Percentiles rank a stretch among this genome's conserved stretches.
Conservation (phyloP, 768 basidiomycete species). For the Strobilomyces echinocephalus region DNA sequence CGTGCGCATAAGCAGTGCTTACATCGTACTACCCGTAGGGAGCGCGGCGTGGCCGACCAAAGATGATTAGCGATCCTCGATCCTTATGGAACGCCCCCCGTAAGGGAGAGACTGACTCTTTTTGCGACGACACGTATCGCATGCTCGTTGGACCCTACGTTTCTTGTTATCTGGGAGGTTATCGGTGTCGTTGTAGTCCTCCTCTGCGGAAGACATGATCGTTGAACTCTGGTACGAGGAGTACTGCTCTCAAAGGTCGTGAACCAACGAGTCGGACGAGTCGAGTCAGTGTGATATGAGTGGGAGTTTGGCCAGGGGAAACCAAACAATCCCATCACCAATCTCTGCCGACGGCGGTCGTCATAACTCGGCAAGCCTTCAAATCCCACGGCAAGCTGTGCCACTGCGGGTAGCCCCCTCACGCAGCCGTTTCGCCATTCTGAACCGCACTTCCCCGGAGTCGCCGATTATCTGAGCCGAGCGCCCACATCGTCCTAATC, state of each 20-base stretch:
- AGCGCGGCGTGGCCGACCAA: not conserved
- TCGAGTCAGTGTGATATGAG: not conserved
- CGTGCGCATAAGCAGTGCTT: conserved; percentile 6
- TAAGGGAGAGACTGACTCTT: conserved; percentile 52
- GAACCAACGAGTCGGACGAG: not conserved
- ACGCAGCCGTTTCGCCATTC: too few species aligned
- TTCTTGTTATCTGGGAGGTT: conserved; percentile 50
- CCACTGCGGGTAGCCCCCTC: too few species aligned
- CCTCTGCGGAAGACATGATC: conserved; percentile 51
- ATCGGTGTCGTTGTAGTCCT: conserved; percentile 51
- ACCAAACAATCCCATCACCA: not conserved
- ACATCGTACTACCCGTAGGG: conserved; percentile 24
- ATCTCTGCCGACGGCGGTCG: not conserved
- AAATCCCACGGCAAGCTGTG: too few species aligned
- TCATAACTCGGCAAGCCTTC: not conserved
- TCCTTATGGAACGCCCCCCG: too few species aligned
- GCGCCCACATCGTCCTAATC: too few species aligned
- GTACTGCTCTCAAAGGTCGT: not conserved
- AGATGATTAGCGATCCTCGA: not conserved
- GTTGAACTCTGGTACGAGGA: not conserved
- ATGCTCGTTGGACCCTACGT: conserved; percentile 70
- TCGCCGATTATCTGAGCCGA: too few species aligned
- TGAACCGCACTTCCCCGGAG: too few species aligned
- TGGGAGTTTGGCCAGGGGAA: not conserved
- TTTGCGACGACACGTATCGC: conserved; percentile 79